Conservation (phyloP, 2,329 filamentous ascomycete genomes). For the Teratosphaeria gauchensis region DNA sequence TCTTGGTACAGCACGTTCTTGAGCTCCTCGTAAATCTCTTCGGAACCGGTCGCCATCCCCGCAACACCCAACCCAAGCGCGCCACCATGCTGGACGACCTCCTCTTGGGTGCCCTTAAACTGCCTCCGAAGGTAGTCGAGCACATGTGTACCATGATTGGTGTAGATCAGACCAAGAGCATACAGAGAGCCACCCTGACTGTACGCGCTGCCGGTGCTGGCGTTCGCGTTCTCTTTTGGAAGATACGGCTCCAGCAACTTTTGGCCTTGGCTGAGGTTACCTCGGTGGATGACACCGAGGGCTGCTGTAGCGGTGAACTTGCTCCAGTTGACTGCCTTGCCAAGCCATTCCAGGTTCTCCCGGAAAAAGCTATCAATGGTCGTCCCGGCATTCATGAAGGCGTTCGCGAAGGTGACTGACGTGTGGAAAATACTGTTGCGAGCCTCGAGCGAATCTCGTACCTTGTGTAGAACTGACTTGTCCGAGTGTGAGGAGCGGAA, state of each 20-base stretch:
- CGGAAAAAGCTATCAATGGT: constrained; percentile 98
- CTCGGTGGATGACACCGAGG: constrained; percentile 89
- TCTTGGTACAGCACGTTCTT: constrained; percentile 84
- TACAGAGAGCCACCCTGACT: constrained; percentile 95
- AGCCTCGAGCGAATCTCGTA: constrained; percentile 88
- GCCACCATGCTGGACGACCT: constrained; percentile 94
- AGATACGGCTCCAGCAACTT: constrained; percentile 93
- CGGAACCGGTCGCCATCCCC: constrained; percentile 90
- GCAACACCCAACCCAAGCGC: constrained; percentile 92
- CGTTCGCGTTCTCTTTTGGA: constrained; percentile 63
- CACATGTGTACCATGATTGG: constrained; percentile 90
- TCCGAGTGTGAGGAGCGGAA: constrained; percentile 94
- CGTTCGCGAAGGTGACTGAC: constrained; percentile 92
- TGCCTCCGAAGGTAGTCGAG: constrained; percentile 68
- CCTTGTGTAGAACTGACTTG: constrained; percentile 84
- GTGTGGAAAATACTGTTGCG: constrained; percentile 98
- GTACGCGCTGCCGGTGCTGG: constrained; percentile 70
- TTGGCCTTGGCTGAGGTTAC: constrained; percentile 85
- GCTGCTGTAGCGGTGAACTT: constrained; percentile 98
- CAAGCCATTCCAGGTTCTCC: constrained; percentile 94
- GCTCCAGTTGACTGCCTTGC: constrained; percentile 98
- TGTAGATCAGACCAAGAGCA: constrained; percentile 90
- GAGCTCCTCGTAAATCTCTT: constrained; percentile 83
- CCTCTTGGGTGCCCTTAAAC: constrained; percentile 68
- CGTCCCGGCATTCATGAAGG: constrained; percentile 98